Conservation (phyloP, 495 filamentous ascomycete species). For the Aspergillus cristatus region DNA sequence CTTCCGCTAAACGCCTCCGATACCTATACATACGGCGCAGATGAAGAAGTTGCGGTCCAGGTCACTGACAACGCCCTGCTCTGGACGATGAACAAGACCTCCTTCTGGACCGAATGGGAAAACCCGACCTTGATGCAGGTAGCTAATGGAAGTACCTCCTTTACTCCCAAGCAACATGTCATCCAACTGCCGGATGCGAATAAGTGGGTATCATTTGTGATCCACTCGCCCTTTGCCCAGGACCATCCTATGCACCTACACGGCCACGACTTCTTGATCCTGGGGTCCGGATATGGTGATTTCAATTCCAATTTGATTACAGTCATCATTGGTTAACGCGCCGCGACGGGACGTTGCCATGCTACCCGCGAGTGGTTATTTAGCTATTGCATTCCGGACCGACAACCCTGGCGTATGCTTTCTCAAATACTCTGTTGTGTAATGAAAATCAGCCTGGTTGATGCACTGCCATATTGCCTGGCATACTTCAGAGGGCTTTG, state of each 20-base stretch:
- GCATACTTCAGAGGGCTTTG: constrained; percentile 25
- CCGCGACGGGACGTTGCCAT: constrained; percentile 53
- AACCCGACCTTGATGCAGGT: constrained; percentile 12
- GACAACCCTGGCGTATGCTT: constrained; percentile 42
- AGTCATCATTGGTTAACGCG: constrained; percentile 29
- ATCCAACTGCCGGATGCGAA: constrained; percentile 48
- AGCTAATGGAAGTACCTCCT: constrained; percentile 4
- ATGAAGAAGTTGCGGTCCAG: constrained; percentile 7
- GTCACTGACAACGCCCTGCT: constrained; percentile 9
- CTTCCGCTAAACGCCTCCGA: constrained; percentile 14
- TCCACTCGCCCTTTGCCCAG: constrained; percentile 9
- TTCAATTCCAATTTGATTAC: neutral
- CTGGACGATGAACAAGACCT: constrained; percentile 11
- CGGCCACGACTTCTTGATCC: constrained; percentile 30
- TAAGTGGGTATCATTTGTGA: constrained; percentile 46
- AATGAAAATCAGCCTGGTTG: too few relatives aligned
- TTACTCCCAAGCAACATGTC: constrained; percentile 3
- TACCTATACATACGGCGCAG: constrained; percentile 2
- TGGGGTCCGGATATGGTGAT: constrained; percentile 2
- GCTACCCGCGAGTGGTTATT: constrained; percentile 35
- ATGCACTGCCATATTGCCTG: constrained; percentile 38
- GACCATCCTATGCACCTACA: constrained; percentile 15
- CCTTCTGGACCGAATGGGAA: constrained; percentile 9
- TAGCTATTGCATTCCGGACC: constrained; percentile 45
- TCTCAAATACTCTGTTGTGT: too few relatives aligned